Evolutionary conservation across 208 protist genomes (phyloP), one percentile per base, ranked within the genome.

Genomic region (Wallacemonas collosoma): DNA sequence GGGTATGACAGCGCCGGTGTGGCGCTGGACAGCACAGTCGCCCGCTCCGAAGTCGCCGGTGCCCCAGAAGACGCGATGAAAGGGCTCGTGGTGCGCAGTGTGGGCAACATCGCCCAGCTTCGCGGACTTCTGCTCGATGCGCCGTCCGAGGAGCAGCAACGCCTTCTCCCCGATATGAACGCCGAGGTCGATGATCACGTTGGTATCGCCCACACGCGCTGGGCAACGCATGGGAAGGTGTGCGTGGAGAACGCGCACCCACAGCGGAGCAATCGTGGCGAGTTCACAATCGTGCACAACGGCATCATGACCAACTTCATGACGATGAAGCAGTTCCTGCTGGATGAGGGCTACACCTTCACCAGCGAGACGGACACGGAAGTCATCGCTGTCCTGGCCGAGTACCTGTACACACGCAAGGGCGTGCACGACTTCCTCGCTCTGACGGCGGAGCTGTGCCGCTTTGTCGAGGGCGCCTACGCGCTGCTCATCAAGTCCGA

Each of bases 171-270:
- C 12, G 77, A 77, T 36, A 64, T 93, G 71, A 76, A 89, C 44
- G 82, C 72, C 1, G 36, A 17, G 36, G 67, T 85, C 50, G 71
- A 60, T 12, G 58, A 81, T 72, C 82, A 91, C 70, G 61, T 93
- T 40, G 95, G 91, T 40, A 96, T 99, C 64, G 97, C 91, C 3
- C 97, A 99, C 84, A 99, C 98, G 2, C 90, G 98, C 67, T 99
- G 98, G 98, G 98, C 98, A 6, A 99, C 98, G 7, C 97, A 99
- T 82, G 98, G 98, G 41, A 81, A 71, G 17, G 95, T 98, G 7
- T 91, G 81, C 39, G 87, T 93, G 65, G n/a, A 63, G n/a, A 99
- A 99, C 80, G 92, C 93, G 62, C 98, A 98, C 73, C 98, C 98
- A 26, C 93, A 98, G 61, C 60, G 83, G 54, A 93, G 88, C 75